phyloP scores from a whole-genome alignment of 208 protist species.

The Leishmania guyanensis region DNA sequence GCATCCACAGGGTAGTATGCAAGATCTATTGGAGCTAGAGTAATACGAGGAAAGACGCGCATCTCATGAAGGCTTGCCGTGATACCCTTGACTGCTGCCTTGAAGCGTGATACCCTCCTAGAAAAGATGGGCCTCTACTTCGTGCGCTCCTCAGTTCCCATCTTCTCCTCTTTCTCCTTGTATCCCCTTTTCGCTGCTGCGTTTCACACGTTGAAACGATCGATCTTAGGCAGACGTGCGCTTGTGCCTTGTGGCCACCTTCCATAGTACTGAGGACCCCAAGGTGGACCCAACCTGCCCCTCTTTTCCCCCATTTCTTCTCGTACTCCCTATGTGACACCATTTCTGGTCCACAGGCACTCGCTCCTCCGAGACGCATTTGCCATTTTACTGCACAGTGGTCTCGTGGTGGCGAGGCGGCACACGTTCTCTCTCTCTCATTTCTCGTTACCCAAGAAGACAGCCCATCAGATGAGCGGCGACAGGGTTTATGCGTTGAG shows the following conservation, averaged over 20 bases:
- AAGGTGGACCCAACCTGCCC: background rate
- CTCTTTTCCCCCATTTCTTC: background rate
- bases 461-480: slow-evolving; percentile 27
- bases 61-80: background rate
- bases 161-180: background rate
- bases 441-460: background rate
- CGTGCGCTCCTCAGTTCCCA: background rate
- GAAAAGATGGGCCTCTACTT: background rate
- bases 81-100: background rate
- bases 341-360: background rate
- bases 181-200: background rate
- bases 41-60: no score
- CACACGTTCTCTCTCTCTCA: background rate
- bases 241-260: background rate
- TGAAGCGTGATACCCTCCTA: background rate
- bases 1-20: background rate
- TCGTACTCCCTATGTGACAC: background rate
- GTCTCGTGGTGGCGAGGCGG: background rate
- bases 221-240: background rate
- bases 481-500: slow-evolving; percentile 73
- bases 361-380: background rate
- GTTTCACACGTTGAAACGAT: background rate
- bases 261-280: background rate
- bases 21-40: background rate
- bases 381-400: background rate